Evolutionary conservation across 441 rosid species (phyloP).

Genomic region (Melastoma candidum): DNA sequence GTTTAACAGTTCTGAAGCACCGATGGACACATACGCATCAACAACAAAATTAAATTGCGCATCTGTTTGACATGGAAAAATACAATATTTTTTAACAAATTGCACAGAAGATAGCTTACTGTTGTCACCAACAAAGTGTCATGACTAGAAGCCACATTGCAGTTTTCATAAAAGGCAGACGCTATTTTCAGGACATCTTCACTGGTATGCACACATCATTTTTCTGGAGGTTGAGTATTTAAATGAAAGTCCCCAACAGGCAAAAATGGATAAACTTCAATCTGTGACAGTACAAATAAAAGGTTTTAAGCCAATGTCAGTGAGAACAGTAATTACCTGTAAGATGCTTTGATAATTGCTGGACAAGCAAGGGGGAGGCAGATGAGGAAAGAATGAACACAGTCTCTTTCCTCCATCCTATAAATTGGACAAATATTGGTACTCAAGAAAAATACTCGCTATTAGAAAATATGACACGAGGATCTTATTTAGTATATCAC

Average conservation of each 20-base stretch:
- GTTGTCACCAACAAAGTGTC: too few species aligned
- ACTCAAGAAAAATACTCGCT: conserved; percentile 5
- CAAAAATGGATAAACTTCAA: too few species aligned
- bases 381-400: conserved; percentile 53
- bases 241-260: too few species aligned
- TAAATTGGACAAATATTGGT: conserved; percentile 11
- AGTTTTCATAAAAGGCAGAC: too few species aligned
- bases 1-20: conserved; percentile 41
- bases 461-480: conserved; percentile 2
- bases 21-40: conserved; percentile 64
- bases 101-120: too few species aligned
- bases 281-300: too few species aligned
- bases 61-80: conserved; percentile 33
- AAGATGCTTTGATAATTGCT: conserved; percentile 51
- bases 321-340: conserved; percentile 29
- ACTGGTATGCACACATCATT: too few species aligned
- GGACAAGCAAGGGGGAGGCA: conserved; percentile 37
- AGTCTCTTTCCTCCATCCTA: conserved; percentile 54
- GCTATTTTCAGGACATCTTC: too few species aligned
- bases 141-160: too few species aligned
- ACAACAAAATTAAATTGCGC: conserved; percentile 34
- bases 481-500: conserved; percentile 34
- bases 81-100: conserved; percentile 4
- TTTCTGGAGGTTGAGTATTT: too few species aligned
- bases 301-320: not conserved